Evolutionary conservation across 208 protist species (phyloP).

Genomic region (Eutreptiella sp.): DNA sequence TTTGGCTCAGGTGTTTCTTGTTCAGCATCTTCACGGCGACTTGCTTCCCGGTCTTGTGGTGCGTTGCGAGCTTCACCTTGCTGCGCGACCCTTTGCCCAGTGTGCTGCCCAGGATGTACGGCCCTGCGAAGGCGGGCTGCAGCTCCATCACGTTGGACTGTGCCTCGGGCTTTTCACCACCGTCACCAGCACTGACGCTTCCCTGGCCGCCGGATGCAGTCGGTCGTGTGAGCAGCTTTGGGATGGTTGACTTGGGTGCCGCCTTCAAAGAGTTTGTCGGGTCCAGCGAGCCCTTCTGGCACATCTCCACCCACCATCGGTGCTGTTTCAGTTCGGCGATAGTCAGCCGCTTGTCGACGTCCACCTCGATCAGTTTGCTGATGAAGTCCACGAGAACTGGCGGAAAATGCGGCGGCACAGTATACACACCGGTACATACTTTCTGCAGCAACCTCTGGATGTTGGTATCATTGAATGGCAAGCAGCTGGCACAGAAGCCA

Average conservation of each 20-base stretch:
- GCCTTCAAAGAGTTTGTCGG: no score
- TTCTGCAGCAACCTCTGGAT: slow-evolving; percentile 25
- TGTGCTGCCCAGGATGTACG: slow-evolving; percentile 95
- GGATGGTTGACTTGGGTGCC: no score
- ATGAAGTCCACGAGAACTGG: slow-evolving; percentile 2
- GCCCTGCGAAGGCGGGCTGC: no score
- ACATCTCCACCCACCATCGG: no score
- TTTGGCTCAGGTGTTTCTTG: slow-evolving; percentile 86
- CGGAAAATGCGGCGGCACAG: slow-evolving; percentile 5
- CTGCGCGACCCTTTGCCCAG: slow-evolving; percentile 98
- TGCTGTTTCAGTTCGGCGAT: background rate
- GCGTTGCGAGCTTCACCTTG: slow-evolving; percentile 97
- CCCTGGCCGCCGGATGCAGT: no score
- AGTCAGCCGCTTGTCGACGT: background rate
- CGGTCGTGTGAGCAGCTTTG: no score
- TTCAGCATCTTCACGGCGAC: slow-evolving; percentile 99
- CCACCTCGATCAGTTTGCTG: slow-evolving; percentile 5
- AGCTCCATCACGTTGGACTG: no score
- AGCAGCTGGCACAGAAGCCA: slow-evolving; percentile 27
- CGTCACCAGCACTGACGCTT: no score
- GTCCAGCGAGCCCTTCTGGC: no score
- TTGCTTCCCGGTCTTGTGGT: slow-evolving; percentile 86
- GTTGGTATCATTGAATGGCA: slow-evolving; percentile 37
- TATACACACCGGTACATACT: slow-evolving; percentile 18
- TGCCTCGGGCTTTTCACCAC: no score